Base-by-base conservation (phyloP, 1,284 basidiomycete species). In the Omphalotus olearius region DNA sequence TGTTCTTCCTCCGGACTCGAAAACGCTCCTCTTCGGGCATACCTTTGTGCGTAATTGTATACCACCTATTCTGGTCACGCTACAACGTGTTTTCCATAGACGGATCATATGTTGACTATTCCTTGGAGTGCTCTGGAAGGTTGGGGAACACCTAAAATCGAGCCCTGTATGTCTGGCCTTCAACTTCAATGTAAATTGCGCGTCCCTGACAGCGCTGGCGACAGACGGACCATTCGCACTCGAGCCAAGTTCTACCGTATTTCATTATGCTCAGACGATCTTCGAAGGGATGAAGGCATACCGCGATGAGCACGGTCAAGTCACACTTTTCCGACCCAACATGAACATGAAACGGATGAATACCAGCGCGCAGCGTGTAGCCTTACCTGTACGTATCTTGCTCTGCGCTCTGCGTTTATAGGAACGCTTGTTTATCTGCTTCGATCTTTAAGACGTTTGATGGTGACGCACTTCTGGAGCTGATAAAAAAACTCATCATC, bases 281-380 rank as follows among this genome's bases (percentile, higher is more conserved):
- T 99, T 99, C 63, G 96, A 99, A 67, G 96, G 96, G 20, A 83
- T 98, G 80, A 99, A 99, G 68, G 96, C 95, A 0, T 99, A 98
- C 73, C 79, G 87, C 52, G 85, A 90, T 59, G 72, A 82, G 47
- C 74, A 85, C 44, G 94, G 91, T 18, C 83, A 80, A 47, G 81
- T 97, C 11, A 85, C 91, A 11, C 71, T 99, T 56, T 99, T 99
- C 79, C 78, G 97, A 47, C 97, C 97, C 1, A 93, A 99, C 66
- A 96, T 95, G 88, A 99, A 99, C 75, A 98, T 99, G 95, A 83
- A 83, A 66, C 82, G 91, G 35, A 91, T 94, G 90, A 91, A 91
- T 69, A 78, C 59, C 35, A 91, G 87, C 58, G 91, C 91, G 11
- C 50, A 67, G 49, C 78, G 88, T 35, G 72, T 93, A 53, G 87